Evolutionary conservation across 164 flowering plant species (phyloP).

Genomic region (Chloranthus sessilifolius): DNA sequence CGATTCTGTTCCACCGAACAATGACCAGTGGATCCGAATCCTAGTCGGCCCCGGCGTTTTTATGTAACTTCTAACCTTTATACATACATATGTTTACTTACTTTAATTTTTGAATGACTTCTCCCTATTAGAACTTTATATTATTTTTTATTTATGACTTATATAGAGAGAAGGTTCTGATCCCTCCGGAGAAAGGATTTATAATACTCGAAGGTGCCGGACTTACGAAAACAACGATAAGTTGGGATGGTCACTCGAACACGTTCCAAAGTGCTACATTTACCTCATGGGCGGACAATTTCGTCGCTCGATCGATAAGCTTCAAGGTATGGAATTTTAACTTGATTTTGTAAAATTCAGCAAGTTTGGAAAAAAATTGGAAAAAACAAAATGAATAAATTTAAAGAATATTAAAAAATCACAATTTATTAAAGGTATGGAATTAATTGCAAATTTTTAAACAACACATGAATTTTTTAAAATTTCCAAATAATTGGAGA

Average conservation of each 20-base stretch:
- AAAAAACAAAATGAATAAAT: no score
- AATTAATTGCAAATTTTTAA: no score
- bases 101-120: background rate
- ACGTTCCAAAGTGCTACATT: conserved; percentile 36
- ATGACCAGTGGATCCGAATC: conserved; percentile 21
- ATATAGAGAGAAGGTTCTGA: conserved; percentile 43
- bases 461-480: background rate
- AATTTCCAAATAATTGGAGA: background rate
- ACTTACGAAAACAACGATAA: conserved; percentile 21
- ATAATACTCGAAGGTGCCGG: conserved; percentile 42
- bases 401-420: no score
- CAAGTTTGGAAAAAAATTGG: no score
- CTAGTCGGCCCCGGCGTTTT: conserved; percentile 17
- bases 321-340: conserved; percentile 27
- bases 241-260: conserved; percentile 31
- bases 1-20: conserved; percentile 19
- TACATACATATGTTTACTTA: background rate
- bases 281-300: conserved; percentile 31
- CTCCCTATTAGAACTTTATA: no score
- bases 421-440: no score
- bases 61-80: conserved; percentile 9
- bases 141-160: background rate
- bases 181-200: conserved; percentile 38
- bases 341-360: background rate
- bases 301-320: conserved; percentile 32